Base-by-base conservation (phyloP, 169 alveolate genomes). In the Plasmodium gonderi region DNA sequence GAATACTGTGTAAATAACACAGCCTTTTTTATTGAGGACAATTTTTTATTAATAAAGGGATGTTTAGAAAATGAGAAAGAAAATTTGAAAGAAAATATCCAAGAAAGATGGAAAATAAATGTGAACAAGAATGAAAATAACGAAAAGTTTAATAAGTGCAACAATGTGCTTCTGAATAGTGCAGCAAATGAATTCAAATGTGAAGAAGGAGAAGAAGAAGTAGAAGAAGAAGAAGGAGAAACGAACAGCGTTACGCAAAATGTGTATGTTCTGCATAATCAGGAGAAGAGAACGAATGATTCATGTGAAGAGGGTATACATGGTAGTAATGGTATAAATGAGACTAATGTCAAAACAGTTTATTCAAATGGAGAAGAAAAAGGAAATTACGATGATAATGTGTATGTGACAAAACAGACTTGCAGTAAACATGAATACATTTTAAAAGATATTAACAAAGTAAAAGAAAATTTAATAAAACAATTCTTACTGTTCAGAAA, bases 381-480 rank as follows among this genome's bases (percentile, higher is more conserved):
- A 2, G 0, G 6, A 1, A 75, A 17, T 75, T 75, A 2, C 2
- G 9, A 29, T 68, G 11, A 42, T 14, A 60, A 60, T 17, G 14
- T 60, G 23, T 2, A 1, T 60, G 23, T 1, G 9, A 17, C 82
- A 20, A 40, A 76, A 76, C 40, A 17, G 51, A 4, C 29, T 8
- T 11, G 20, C 38, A 47, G 14, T 11, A 23, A 47, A 11, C 60
- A 33, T 38, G 49, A 17, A 8, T 64, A 64, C 17, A 67, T 42
- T 20, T 68, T 81, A 81, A 69, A 81, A 12, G 75, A 81, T 26
- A 67, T 67, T 49, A 45, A 36, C 42, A 74, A 67, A 40, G 68
- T 40, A 54, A 87, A 75, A n/a, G 47, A 74, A n/a, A 60, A 51
- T 49, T 75, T 87, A 54, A 26, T 75, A 36, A 87, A 87, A 6